Evolutionary conservation across 2,329 filamentous ascomycete species (phyloP).

Genomic region (Torrubiella hemipterigena): DNA sequence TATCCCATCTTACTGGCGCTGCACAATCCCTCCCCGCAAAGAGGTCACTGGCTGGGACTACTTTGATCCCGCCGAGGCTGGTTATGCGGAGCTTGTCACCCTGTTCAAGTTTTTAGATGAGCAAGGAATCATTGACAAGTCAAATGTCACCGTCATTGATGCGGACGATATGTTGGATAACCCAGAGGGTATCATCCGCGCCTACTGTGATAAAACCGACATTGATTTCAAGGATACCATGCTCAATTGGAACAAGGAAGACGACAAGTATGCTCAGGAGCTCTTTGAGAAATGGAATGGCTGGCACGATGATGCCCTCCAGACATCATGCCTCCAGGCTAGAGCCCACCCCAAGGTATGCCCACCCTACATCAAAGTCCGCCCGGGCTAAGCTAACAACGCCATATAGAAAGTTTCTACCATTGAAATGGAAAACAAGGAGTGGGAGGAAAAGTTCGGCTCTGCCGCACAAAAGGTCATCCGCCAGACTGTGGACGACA

Average conservation of each 20-base stretch:
- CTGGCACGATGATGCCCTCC: conserved; percentile 90
- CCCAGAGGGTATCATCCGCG: conserved; percentile 61
- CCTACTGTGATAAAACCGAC: conserved; percentile 72
- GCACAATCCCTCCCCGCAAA: conserved; percentile 78
- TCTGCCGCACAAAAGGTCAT: conserved; percentile 59
- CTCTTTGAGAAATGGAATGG: conserved; percentile 95
- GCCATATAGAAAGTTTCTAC: conserved; percentile 44
- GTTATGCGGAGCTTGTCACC: conserved; percentile 76
- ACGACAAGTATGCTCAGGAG: conserved; percentile 58
- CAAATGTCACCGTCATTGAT: conserved; percentile 74
- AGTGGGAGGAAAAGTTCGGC: conserved; percentile 67
- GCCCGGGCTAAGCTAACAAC: neutral
- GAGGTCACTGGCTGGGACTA: conserved; percentile 72
- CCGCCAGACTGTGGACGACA: conserved; percentile 57
- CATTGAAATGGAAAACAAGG: conserved; percentile 52
- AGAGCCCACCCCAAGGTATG: conserved; percentile 51
- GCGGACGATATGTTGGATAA: conserved; percentile 89
- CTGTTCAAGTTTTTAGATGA: conserved; percentile 75
- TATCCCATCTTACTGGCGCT: conserved; percentile 90
- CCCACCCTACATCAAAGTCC: conserved; percentile 5
- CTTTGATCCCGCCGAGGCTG: conserved; percentile 81
- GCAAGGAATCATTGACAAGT: conserved; percentile 58
- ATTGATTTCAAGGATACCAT: conserved; percentile 66
- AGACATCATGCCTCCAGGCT: conserved; percentile 64
- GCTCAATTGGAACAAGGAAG: conserved; percentile 73